Evolutionary conservation across 108 stramenopile species (phyloP).

Genomic region (Nitzschia sp.): DNA sequence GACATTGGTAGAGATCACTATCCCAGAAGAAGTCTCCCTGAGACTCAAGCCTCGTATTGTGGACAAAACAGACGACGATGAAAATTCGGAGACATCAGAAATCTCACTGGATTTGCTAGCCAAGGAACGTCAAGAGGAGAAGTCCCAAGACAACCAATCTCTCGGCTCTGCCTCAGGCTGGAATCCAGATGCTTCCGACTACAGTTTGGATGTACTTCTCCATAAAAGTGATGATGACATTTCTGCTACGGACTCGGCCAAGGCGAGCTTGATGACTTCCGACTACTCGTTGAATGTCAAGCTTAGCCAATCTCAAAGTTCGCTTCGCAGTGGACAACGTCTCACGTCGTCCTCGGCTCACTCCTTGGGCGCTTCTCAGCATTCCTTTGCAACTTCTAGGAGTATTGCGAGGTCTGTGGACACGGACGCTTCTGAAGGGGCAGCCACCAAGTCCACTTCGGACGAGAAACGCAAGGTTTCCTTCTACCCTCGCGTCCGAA

Average conservation of each 20-base stretch:
- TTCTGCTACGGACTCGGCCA: conserved; percentile 7
- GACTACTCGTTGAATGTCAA: conserved; percentile 20
- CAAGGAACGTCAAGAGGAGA: conserved; percentile 9
- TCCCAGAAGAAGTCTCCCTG: conserved; percentile 17
- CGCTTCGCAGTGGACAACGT: conserved; percentile 1
- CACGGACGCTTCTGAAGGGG: background rate
- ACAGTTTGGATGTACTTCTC: conserved; percentile 11
- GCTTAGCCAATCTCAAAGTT: conserved; percentile 6
- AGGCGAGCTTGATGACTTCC: conserved; percentile 12
- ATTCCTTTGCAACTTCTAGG: conserved; percentile 1
- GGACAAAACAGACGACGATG: conserved; percentile 2
- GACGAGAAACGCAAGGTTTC: background rate
- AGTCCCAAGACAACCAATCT: background rate
- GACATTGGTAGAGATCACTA: conserved; percentile 1
- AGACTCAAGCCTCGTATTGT: conserved; percentile 7
- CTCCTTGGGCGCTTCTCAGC: conserved; percentile 4
- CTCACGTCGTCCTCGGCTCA: background rate
- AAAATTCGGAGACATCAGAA: conserved; percentile 11
- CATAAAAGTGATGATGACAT: background rate
- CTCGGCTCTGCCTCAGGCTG: background rate
- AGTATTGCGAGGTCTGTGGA: conserved; percentile 4
- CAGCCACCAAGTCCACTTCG: background rate
- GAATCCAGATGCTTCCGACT: conserved; percentile 28
- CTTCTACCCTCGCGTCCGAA: conserved; percentile 25
- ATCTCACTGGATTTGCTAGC: conserved; percentile 15